A percentile compares a stretch with the other conserved stretches of the same genome.
phyloP scores from a whole-genome alignment of 2,329 filamentous ascomycete genomes.

The Scorias spongiosa region DNA sequence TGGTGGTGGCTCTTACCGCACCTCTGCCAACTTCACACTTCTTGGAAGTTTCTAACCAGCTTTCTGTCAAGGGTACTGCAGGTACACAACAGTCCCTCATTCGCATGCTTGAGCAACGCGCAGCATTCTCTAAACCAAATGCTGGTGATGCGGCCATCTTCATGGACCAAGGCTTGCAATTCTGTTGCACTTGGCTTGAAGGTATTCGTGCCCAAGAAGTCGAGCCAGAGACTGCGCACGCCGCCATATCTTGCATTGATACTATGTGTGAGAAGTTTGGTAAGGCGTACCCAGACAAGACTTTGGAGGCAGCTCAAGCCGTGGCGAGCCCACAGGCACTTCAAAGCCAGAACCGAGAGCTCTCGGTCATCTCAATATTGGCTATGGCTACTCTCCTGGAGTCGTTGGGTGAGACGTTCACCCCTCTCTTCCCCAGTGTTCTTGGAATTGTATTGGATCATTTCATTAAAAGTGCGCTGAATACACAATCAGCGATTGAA shows the following conservation, averaged over 20 bases:
- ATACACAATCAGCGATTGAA: conserved; percentile 20
- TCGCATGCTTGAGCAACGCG: conserved; percentile 63
- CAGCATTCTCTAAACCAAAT: conserved; percentile 59
- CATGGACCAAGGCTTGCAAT: conserved; percentile 8
- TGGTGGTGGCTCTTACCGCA: conserved; percentile 66
- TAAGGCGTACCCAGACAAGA: conserved; percentile 69
- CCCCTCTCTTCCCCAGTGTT: conserved; percentile 64
- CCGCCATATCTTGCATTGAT: conserved; percentile 78
- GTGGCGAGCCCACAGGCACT: conserved; percentile 66
- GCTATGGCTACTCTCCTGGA: conserved; percentile 83
- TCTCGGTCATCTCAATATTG: conserved; percentile 71
- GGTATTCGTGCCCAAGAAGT: neutral
- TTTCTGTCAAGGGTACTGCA: conserved; percentile 62
- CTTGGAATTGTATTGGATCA: conserved; percentile 59
- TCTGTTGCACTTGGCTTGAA: neutral
- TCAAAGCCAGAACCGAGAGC: conserved; percentile 35
- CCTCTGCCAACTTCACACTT: conserved; percentile 73
- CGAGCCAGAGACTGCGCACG: conserved; percentile 41
- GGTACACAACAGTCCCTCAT: conserved; percentile 63
- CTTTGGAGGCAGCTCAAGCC: conserved; percentile 58
- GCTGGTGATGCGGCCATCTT: conserved; percentile 57
- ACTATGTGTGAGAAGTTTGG: conserved; percentile 91
- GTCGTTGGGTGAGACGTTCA: conserved; percentile 70
- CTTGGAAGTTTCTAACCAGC: conserved; percentile 68
- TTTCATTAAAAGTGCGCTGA: conserved; percentile 41